Evolutionary conservation across 2,329 filamentous ascomycete species (phyloP).

Genomic region (Pezicula neosporulosa): DNA sequence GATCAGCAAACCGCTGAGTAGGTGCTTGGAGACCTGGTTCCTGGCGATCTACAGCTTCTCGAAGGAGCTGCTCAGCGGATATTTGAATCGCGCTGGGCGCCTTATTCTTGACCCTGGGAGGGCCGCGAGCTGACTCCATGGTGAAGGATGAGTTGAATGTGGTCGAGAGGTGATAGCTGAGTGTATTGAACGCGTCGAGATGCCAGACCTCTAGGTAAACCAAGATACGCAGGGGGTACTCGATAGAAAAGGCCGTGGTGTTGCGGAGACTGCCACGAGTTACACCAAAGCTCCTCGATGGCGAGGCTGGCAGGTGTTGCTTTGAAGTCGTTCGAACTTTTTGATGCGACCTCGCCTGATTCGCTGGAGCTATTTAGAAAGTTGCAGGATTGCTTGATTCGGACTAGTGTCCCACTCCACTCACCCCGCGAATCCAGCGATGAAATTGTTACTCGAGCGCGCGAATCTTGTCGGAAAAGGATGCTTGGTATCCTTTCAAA

Average conservation of each 20-base stretch:
- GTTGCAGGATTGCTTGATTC: no score
- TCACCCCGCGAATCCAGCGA: no score
- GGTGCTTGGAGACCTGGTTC: constrained; percentile 85
- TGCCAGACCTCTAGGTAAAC: no score
- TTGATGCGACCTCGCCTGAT: neutral
- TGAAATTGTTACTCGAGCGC: no score
- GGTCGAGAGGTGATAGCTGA: neutral
- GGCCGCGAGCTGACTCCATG: constrained; percentile 90
- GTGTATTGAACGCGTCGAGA: neutral
- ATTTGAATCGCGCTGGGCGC: constrained; percentile 87
- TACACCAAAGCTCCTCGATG: no score
- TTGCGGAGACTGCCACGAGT: no score
- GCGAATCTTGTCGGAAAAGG: no score
- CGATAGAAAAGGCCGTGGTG: no score
- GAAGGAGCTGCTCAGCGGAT: constrained; percentile 92
- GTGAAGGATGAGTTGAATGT: constrained; percentile 25
- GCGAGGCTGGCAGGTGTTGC: no score
- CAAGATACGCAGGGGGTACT: no score
- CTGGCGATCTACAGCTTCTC: constrained; percentile 95
- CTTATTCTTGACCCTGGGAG: constrained; percentile 98
- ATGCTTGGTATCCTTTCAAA: constrained; percentile 13
- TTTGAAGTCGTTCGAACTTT: neutral
- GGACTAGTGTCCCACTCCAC: no score
- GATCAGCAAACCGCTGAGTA: constrained; percentile 90
- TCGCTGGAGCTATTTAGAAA: no score